Percentiles rank a stretch among this genome's conserved stretches.
Conservation (phyloP, 768 basidiomycete genomes). For the Termitomyces sp. region DNA sequence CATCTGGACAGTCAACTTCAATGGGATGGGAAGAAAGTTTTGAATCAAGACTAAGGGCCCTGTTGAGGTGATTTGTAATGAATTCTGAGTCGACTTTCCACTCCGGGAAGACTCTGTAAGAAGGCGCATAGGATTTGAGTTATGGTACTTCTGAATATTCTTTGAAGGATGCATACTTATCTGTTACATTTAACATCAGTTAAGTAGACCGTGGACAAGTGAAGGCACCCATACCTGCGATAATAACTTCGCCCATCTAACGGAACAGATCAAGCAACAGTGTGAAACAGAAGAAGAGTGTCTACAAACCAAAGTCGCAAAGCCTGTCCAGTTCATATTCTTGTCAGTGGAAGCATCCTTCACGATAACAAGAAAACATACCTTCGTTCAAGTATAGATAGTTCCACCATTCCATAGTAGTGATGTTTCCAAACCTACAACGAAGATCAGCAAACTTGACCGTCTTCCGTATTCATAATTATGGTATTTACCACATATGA, state of each 20-base stretch:
- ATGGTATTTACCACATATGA: slow-evolving; percentile 63
- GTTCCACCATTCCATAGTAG: slow-evolving; percentile 94
- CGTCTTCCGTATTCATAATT: too few relatives aligned
- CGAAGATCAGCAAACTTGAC: background rate
- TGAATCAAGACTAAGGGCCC: slow-evolving; percentile 80
- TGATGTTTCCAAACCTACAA: slow-evolving; percentile 84
- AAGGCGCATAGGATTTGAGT: background rate
- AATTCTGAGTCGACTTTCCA: slow-evolving; percentile 85
- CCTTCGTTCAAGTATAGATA: slow-evolving; percentile 82
- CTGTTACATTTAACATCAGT: slow-evolving; percentile 26
- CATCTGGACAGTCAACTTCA: slow-evolving; percentile 86
- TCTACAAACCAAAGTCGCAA: slow-evolving; percentile 69
- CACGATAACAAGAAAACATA: slow-evolving; percentile 19
- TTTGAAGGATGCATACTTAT: slow-evolving; percentile 40
- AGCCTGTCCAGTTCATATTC: slow-evolving; percentile 43
- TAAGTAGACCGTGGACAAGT: background rate
- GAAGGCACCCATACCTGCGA: slow-evolving; percentile 49
- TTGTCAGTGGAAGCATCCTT: slow-evolving; percentile 2
- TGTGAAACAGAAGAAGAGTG: background rate
- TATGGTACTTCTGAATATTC: background rate
- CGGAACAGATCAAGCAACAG: background rate
- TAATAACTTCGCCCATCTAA: slow-evolving; percentile 86
- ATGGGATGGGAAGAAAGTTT: slow-evolving; percentile 90
- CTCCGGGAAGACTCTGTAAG: slow-evolving; percentile 67
- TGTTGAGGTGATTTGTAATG: slow-evolving; percentile 70